These are phyloP conservation scores for Oryza punctata DNA, from an alignment of 176 grass and related monocot genomes.

Conservation along the genomic window DNA sequence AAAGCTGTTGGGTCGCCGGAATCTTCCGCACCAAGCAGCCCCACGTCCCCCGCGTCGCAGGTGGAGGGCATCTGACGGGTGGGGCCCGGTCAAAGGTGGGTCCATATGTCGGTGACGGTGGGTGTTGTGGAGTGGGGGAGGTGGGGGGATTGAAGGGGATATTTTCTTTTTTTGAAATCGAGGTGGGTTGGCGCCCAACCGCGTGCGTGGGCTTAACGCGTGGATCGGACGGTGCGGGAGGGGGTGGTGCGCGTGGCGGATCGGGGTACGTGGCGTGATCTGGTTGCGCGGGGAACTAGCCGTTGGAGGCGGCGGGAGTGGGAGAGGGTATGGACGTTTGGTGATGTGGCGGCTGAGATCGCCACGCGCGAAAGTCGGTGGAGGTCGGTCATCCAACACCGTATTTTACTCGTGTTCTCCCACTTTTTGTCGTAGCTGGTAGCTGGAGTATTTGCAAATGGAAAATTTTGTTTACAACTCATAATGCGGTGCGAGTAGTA, in stretches of 20 bases:
- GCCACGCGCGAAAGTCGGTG: constrained; percentile 25
- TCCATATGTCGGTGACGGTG: fast-evolving
- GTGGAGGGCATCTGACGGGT: fast-evolving
- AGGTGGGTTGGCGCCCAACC: constrained; percentile 27
- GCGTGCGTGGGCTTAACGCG: neutral
- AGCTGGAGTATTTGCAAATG: too few relatives aligned
- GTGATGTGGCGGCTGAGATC: constrained; percentile 42
- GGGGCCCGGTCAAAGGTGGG: fast-evolving
- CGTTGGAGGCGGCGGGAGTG: constrained; percentile 33
- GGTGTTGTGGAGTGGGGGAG: fast-evolving
- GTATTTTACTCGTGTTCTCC: neutral
- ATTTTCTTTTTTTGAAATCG: constrained; percentile 36
- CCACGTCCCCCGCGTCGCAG: too few relatives aligned
- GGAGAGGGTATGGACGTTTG: neutral
- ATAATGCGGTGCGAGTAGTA: too few relatives aligned
- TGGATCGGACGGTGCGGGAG: constrained; percentile 35
- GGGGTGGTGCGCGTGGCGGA: neutral
- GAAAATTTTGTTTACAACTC: too few relatives aligned
- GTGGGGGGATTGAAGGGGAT: neutral
- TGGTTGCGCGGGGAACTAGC: neutral
- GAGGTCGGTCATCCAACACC: constrained; percentile 23
- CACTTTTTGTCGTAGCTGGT: neutral
- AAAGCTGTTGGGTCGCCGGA: neutral
- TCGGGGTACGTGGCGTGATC: constrained; percentile 44
- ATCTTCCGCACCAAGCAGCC: neutral